Percentiles rank a stretch among this genome's conserved stretches.
phyloP scores from a whole-genome alignment of 371 early-diverging fungal genomes.

The Mortierella sp. region DNA sequence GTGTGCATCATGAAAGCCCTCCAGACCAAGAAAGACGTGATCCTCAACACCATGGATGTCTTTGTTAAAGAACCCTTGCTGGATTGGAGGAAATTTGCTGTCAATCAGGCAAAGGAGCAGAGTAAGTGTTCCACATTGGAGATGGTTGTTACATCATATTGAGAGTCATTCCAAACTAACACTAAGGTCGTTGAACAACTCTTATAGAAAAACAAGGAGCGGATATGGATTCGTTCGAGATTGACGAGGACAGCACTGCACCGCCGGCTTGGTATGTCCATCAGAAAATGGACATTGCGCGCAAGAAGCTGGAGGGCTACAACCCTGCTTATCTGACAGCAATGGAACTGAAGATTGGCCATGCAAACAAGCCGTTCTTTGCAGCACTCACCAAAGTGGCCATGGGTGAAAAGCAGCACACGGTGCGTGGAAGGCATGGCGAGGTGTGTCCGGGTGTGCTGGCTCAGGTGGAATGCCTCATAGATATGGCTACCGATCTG shows the following conservation, averaged over 20 bases:
- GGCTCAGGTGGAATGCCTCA: conserved; percentile 76
- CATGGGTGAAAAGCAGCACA: conserved; percentile 58
- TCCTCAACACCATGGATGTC: conserved; percentile 93
- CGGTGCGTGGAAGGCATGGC: conserved; percentile 60
- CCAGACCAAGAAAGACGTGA: conserved; percentile 80
- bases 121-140: conserved; percentile 52
- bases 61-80: conserved; percentile 96
- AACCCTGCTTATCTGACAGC: conserved; percentile 68
- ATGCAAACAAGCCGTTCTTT: conserved; percentile 61
- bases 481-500: conserved; percentile 80
- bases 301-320: conserved; percentile 71
- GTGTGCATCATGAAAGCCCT: conserved; percentile 88
- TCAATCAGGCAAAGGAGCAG: conserved; percentile 65
- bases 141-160: background rate
- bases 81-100: conserved; percentile 85
- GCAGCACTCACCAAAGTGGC: conserved; percentile 54
- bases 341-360: conserved; percentile 63
- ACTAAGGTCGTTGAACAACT: background rate
- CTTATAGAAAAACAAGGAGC: conserved; percentile 43
- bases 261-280: conserved; percentile 79
- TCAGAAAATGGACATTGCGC: conserved; percentile 77
- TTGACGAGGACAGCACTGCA: conserved; percentile 47
- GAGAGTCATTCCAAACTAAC: background rate
- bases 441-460: conserved; percentile 58
- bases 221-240: conserved; percentile 48